Base-by-base conservation (phyloP, 2,329 filamentous ascomycete genomes). In the Rutstroemia sp. region DNA sequence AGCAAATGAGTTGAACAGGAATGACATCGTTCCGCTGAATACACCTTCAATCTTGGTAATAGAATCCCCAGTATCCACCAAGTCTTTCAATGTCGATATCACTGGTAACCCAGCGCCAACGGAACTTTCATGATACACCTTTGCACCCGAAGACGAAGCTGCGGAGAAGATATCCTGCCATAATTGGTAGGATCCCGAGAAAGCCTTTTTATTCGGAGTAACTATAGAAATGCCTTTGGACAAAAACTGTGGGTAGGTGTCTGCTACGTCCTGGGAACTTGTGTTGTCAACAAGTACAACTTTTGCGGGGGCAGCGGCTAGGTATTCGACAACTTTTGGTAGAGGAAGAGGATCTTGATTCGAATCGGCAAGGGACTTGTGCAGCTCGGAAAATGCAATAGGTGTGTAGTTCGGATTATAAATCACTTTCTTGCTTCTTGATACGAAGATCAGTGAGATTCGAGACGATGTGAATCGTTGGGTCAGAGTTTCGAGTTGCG, bases 181-280 rank as follows among this genome's bases (percentile, higher is more conserved):
- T 56, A 96, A 77, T 64, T 83, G 78, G 67, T 89, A 84, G 47
- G 82, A 84, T 57, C 88, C 85, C 0, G 90, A 95, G 74, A 99
- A 99, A 14, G 88, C 92, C 75, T 99, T 99, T 78, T 99, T 99
- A 79, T 97, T 99, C 45, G 94, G 92, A 0, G 94, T 99, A 27
- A 97, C 89, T 65, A 99, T 84, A 72, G 84, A 92, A 72, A 99
- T 86, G 12, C 92, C 92, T 61, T 84, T 82, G 67, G 82, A 80
- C 59, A 99, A 77, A 72, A 95, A 89, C 48, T 80, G 72, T 1
- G 94, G 92, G 73, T 99, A 99, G 30, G 82, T 75, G 59, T 88
- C 82, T 49, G 92, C 94, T 30, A 99, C 80, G 61, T 88, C 85
- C 66, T 92, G 87, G 64, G 89, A 92, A 73, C 89, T 95, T 52